phyloP scores from a whole-genome alignment of 768 basidiomycete genomes.

The Rhodotorula babjevae region DNA sequence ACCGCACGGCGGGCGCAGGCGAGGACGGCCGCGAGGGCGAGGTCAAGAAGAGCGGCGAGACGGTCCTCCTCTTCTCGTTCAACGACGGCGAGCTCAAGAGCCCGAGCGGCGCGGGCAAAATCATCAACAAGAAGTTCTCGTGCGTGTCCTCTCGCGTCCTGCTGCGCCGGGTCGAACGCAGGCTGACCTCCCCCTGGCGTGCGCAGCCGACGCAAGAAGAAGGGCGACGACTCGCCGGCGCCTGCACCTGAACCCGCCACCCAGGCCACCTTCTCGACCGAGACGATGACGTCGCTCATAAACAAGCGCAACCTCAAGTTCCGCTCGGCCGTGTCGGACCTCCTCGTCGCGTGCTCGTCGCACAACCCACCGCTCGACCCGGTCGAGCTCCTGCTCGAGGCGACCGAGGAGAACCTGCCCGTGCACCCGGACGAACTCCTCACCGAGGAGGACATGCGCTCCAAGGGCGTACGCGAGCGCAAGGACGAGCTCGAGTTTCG shows the following conservation, averaged over 20 bases:
- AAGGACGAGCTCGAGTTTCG: slow-evolving; percentile 41
- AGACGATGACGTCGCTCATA: slow-evolving; percentile 60
- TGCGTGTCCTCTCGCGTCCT: neutral
- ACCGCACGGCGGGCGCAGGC: slow-evolving; percentile 32
- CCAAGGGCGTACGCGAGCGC: slow-evolving; percentile 26
- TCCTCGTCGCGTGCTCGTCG: slow-evolving; percentile 40
- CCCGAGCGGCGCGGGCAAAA: slow-evolving; percentile 39
- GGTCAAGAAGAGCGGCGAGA: slow-evolving; percentile 45
- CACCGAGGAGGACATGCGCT: slow-evolving; percentile 18
- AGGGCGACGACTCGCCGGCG: slow-evolving; percentile 8
- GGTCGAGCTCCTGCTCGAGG: slow-evolving; percentile 59
- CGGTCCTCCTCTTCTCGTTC: slow-evolving; percentile 57
- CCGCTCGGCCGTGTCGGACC: slow-evolving; percentile 65
- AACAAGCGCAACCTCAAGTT: slow-evolving; percentile 67
- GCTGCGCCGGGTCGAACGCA: no score
- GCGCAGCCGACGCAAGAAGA: slow-evolving; percentile 11
- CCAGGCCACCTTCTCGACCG: slow-evolving; percentile 44
- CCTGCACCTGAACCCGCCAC: slow-evolving; percentile 12
- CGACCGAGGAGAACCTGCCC: slow-evolving; percentile 67
- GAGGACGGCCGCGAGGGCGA: slow-evolving; percentile 16
- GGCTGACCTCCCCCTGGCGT: neutral
- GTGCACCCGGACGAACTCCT: slow-evolving; percentile 53
- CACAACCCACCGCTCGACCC: slow-evolving; percentile 56
- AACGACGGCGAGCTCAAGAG: slow-evolving; percentile 49
- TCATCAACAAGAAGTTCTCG: slow-evolving; percentile 33